Conservation (phyloP, 768 basidiomycete species). For the Arthromyces matolae region DNA sequence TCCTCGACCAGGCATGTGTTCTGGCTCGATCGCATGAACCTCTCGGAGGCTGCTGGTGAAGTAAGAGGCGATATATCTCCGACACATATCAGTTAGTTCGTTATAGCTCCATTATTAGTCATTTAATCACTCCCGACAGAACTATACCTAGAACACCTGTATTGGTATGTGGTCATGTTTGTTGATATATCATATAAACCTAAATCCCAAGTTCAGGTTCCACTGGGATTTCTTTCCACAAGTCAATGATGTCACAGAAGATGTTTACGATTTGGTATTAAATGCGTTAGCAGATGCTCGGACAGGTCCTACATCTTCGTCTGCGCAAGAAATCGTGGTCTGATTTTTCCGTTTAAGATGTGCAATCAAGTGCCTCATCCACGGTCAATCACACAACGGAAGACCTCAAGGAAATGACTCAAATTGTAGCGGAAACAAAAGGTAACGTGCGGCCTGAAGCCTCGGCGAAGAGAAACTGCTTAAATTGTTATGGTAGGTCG, state of each 20-base stretch:
- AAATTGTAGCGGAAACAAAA: slow-evolving; percentile 3
- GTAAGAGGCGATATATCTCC: neutral
- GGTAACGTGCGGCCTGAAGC: neutral
- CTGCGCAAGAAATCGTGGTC: no score
- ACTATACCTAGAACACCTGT: slow-evolving; percentile 8
- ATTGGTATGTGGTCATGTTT: slow-evolving; percentile 8
- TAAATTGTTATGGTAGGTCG: neutral
- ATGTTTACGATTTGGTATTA: neutral
- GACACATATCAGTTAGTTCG: slow-evolving; percentile 1
- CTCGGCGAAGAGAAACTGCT: neutral
- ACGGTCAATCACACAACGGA: slow-evolving; percentile 4
- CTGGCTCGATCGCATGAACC: slow-evolving; percentile 5
- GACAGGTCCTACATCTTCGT: slow-evolving; percentile 1
- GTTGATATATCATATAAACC: no score
- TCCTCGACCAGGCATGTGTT: neutral
- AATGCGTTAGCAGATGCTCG: slow-evolving; percentile 8
- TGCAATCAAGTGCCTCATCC: neutral
- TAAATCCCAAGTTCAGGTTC: neutral
- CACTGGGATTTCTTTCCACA: slow-evolving; percentile 5
- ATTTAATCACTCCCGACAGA: neutral
- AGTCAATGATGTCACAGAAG: neutral
- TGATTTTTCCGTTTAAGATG: no score
- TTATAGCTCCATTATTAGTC: neutral
- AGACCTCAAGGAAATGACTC: slow-evolving; percentile 5
- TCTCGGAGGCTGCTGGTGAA: neutral